Base-by-base conservation (phyloP, 1,139 yeast species). In the Hyphopichia khmerensis region DNA sequence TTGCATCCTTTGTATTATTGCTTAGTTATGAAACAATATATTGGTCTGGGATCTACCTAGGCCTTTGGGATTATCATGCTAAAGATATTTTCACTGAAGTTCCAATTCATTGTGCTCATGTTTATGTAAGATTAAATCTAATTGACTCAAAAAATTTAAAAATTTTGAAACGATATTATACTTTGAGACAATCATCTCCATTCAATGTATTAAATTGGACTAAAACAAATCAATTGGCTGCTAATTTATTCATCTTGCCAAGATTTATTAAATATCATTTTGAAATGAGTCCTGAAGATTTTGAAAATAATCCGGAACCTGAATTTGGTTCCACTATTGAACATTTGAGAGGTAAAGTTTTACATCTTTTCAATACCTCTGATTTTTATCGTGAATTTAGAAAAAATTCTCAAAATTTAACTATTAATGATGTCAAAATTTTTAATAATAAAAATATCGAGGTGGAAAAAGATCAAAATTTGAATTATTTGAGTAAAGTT, bases 231-330 rank as follows among this genome's bases (percentile, higher is more conserved):
- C 51, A 51, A 16, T 39, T 55, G 17, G 61, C 61, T 8, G 33
- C 38, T 8, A 48, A 55, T 18, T 42, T 64, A 34, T 59, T 65
- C 49, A 48, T 53, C 24, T 52, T 62, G 39, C 50, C 53, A 2
- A 57, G 62, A 31, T 82, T 81, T 31, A 62, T 84, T 19, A 72
- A 67, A 37, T 86, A 82, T 54, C 87, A 85, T 55, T 73, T 88
- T 48, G 93, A 87, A 55, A 87, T 89, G 61, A 79, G 88, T 36
- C 90, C 91, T 0, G 95, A 85, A 49, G 96, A 89, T 55, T 84
- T 80, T 55, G 81, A 71, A 53, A 56, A 58, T 58, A 75, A 59
- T 65, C 74, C 60, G 49, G 77, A 83, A 46, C 84, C 84, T 1
- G 91, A 84, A 42, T 76, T 72, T 50, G 96, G 96, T 1, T 80